Evolutionary conservation across 140 eudicot species (phyloP).

Genomic region (Bidens hawaiensis): DNA sequence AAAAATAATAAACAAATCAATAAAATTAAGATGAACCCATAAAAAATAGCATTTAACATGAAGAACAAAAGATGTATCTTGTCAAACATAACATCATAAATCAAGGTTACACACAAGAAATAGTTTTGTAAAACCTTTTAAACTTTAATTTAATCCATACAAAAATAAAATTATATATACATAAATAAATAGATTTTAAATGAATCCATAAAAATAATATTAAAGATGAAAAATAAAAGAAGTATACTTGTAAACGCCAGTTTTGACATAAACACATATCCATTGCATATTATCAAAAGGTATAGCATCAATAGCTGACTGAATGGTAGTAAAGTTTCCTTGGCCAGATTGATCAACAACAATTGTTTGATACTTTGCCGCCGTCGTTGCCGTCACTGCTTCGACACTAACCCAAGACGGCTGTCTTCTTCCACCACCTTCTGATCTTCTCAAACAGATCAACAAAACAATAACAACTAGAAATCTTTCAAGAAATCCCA

Average conservation of each 20-base stretch:
- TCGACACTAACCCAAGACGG: neutral
- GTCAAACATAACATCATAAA: too few species aligned
- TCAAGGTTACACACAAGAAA: too few species aligned
- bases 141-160: too few species aligned
- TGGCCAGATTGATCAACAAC: slow-evolving; percentile 56
- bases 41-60: too few species aligned
- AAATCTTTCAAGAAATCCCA: slow-evolving; percentile 17
- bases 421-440: slow-evolving; percentile 12
- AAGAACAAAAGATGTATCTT: too few species aligned
- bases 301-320: slow-evolving; percentile 59
- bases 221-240: neutral
- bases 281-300: slow-evolving; percentile 53
- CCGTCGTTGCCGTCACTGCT: neutral
- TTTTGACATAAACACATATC: slow-evolving; percentile 45
- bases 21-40: too few species aligned
- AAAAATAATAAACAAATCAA: too few species aligned
- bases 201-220: too few species aligned
- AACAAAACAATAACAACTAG: slow-evolving; percentile 14
- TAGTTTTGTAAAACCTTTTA: too few species aligned
- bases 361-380: slow-evolving; percentile 23
- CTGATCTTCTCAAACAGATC: slow-evolving; percentile 7
- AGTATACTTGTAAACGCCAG: slow-evolving; percentile 62
- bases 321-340: slow-evolving; percentile 55
- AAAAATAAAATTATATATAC: too few species aligned
- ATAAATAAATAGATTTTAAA: too few species aligned